Conservation (phyloP, 202 grass and related monocot genomes). For the Schoenoplectus tabernaemontani region DNA sequence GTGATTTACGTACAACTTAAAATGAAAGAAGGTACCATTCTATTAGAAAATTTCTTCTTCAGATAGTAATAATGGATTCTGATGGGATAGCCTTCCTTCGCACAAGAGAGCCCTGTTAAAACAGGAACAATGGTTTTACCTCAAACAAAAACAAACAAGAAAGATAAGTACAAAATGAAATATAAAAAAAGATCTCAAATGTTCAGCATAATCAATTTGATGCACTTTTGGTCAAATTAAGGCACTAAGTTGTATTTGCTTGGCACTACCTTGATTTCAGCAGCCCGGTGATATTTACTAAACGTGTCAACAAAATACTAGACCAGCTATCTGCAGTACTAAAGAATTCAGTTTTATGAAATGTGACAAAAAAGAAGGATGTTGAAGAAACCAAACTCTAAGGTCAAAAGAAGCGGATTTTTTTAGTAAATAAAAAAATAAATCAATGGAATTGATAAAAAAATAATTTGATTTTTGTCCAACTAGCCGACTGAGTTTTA, state of each 20-base stretch:
- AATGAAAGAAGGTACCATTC: constrained; percentile 34
- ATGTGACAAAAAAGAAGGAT: constrained; percentile 37
- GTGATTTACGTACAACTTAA: constrained; percentile 5
- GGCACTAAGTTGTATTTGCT: neutral
- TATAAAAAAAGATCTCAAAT: neutral
- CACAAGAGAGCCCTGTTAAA: constrained; percentile 55
- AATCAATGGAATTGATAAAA: too few species aligned
- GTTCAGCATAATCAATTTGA: neutral
- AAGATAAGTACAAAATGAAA: neutral
- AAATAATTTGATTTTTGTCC: too few species aligned
- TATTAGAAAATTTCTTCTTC: constrained; percentile 66
- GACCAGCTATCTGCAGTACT: neutral
- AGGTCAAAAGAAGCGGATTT: too few species aligned
- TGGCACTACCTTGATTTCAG: neutral
- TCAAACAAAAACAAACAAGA: neutral
- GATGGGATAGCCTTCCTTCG: constrained; percentile 59
- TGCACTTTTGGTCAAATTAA: neutral
- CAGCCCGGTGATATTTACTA: too few species aligned
- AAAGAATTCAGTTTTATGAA: neutral
- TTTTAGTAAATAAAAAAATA: too few species aligned
- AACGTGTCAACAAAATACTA: neutral
- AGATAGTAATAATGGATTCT: constrained; percentile 83
- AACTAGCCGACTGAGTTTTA: too few species aligned
- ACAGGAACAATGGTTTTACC: neutral
- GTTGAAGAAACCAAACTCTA: constrained; percentile 58